A percentile compares a stretch with the other conserved stretches of the same genome.
Conservation (phyloP, 1,139 yeast species). For the Hanseniaspora gamundiae region DNA sequence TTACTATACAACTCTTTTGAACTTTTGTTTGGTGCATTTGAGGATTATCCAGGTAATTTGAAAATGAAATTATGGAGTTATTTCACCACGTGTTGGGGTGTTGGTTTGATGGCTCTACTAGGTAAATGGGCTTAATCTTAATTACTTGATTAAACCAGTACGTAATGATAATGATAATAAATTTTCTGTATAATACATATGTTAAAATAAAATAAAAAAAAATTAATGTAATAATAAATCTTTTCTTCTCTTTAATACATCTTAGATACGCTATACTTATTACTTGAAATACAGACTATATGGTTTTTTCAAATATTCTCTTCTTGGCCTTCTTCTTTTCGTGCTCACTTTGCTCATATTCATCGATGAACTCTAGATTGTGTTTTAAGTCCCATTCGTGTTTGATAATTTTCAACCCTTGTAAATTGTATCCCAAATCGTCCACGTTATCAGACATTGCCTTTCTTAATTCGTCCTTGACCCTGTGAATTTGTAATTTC, state of each 20-base stretch:
- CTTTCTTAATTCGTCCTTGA: conserved; percentile 42
- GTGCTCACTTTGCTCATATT: conserved; percentile 42
- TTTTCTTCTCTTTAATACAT: not conserved
- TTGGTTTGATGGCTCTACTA: conserved; percentile 73
- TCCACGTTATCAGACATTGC: conserved; percentile 41
- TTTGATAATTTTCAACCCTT: conserved; percentile 64
- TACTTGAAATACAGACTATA: too few relatives aligned
- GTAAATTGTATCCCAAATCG: conserved; percentile 75
- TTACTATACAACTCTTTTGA: conserved; percentile 76
- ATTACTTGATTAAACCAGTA: not conserved
- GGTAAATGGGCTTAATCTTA: conserved; percentile 78
- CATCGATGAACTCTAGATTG: conserved; percentile 62
- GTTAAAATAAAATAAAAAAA: not conserved
- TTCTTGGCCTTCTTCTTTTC: conserved; percentile 49
- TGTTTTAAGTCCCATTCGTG: conserved; percentile 74
- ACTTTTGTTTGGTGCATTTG: conserved; percentile 70
- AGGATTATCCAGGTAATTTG: conserved; percentile 31
- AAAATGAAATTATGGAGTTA: conserved; percentile 24
- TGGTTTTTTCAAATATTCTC: conserved; percentile 42
- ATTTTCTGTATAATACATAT: not conserved
- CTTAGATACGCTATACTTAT: not conserved
- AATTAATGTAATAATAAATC: not conserved
- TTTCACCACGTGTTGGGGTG: conserved; percentile 48
- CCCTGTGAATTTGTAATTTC: conserved; percentile 45
- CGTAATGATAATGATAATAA: not conserved